Evolutionary conservation across 768 basidiomycete species (phyloP), one percentile per base, ranked within the genome.

Genomic region (Coprinopsis marcescibilis): DNA sequence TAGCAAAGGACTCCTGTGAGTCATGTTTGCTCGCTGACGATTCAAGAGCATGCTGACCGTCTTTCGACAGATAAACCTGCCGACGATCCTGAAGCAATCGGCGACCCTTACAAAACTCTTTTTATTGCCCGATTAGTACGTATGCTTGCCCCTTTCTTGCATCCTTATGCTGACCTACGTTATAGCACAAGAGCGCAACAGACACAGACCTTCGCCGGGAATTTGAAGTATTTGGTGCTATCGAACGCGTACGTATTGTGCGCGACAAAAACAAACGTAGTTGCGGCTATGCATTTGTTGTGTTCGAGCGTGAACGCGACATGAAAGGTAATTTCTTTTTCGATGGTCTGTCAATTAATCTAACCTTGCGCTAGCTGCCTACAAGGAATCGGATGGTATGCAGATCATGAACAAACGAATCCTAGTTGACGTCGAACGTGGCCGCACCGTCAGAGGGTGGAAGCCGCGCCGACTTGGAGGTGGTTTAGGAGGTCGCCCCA

Each of bases 401-500:
- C 89, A 92, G 52, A 91, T 99, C 55, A 89, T 93, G 76, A 90
- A 91, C 59, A 96, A 96, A 65, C 80, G 88, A 57, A 94, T 98
- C 54, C 75, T 98, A 27, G 95, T 99, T 43, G 96, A 99, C 61
- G 96, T 99, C 52, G 96, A 99, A 66, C 85, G 96, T 27, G 96
- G 96, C 15, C 81, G 96, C 40, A 99, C 96, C 10, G 96, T 99
- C 21, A 83, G 95, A 49, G 96, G 94, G 2, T 99, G 96, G 96
- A 97, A 96, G 62, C 96, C 96, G 1, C 85, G 92, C 40, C 83
- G 94, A 43, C 72, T 98, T 0, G 96, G 95, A 15, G 96, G 96
- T n/a, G 96, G 96, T 4, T 76, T 98, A n/a, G 96, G 96, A n/a
- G 96, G 96, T 21, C 78, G 95, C 49, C 92, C 94, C 15, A 98